Base-by-base conservation (phyloP, 192 early-diverging fungal genomes). In the Coemansia sp. region DNA sequence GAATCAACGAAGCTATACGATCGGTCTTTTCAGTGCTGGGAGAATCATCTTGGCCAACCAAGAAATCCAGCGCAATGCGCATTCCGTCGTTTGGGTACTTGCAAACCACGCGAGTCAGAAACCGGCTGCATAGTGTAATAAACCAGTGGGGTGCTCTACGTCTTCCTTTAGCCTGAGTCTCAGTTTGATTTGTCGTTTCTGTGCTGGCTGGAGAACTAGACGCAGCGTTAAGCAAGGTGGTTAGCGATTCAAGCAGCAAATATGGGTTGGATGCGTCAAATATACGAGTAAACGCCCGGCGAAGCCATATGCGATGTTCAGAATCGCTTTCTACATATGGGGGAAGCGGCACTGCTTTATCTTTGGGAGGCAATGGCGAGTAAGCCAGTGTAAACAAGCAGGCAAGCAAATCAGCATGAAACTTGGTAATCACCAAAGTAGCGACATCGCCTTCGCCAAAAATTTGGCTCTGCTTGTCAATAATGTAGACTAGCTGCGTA, bases 331-430 rank as follows among this genome's bases (percentile, higher is more conserved):
- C 74, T 37, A 83, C 78, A 49, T 79, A 74, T 28, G 48, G 50
- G 49, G 73, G 57, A 39, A 72, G 59, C 7, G 47, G 23, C 7
- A 36, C 16, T 1, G 1, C 23, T 26, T 26, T 26, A 13, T 21
- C 37, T 0, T 0, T 5, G 0, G 61, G 72, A 16, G 82, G 67
- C 1, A 79, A 20, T 5, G 90, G 89, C 36, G 79, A 79, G 63
- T 87, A 92, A 0, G 86, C 85, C 12, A 86, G 48, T 53, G 89
- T 84, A 21, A 92, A 57, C 15, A 90, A 68, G 0, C 76, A 79
- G 2, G 88, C 84, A 40, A 88, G 78, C 13, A 92, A 28, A 61
- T 92, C 90, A 0, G 80, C 64, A 6, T 86, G 57, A 58, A 87
- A 76, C 46, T 82, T 83, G 36, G 50, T 67, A 5, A 74, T 55